Conservation (phyloP, 2,329 filamentous ascomycete species). For the Ophiostoma perfectum region DNA sequence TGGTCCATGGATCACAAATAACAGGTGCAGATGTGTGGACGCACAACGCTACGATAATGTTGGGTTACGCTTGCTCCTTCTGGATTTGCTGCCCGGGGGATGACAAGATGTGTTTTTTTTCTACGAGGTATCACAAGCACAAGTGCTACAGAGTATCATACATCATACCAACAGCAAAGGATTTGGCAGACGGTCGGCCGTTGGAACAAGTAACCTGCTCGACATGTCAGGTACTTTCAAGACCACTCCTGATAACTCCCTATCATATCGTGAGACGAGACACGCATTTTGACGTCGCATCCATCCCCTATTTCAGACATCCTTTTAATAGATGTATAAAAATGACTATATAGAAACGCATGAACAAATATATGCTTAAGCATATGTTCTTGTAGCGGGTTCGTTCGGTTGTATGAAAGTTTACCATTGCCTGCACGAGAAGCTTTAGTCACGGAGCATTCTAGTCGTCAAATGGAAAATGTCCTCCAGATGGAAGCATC, state of each 20-base stretch:
- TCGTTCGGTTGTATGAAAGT: neutral
- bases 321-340: too few species aligned
- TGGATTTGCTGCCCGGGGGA: neutral
- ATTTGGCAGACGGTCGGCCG: neutral
- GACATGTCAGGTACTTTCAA: too few species aligned
- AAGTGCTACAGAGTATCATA: neutral
- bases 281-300: too few species aligned
- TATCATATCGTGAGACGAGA: too few species aligned
- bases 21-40: neutral
- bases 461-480: slow-evolving; percentile 2
- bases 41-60: neutral
- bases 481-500: slow-evolving; percentile 9
- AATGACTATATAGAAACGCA: too few species aligned
- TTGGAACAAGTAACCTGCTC: neutral
- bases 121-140: slow-evolving; percentile 9
- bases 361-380: too few species aligned
- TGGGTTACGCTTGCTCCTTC: neutral
- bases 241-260: too few species aligned
- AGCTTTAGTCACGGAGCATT: neutral
- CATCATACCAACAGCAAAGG: neutral
- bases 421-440: neutral
- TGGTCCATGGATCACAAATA: neutral
- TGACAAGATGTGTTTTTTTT: slow-evolving; percentile 6
- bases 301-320: too few species aligned
- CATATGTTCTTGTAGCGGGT: neutral